These are phyloP conservation scores for Aspergillus indologenus DNA, from an alignment of 495 filamentous ascomycete species.

Conservation along the genomic window DNA sequence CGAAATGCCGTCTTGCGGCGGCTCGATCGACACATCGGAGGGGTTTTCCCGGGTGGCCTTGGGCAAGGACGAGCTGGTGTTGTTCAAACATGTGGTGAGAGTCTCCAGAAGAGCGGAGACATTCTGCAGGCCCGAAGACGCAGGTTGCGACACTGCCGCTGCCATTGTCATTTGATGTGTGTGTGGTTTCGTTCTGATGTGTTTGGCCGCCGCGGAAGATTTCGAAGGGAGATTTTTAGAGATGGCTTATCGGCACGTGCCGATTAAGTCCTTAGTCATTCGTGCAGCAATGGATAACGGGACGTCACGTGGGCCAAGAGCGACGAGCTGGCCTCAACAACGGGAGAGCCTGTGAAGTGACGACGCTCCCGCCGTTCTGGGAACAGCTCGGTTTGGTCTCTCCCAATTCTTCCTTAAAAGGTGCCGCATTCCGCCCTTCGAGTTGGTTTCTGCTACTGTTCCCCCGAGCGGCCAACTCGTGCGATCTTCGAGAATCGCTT, in stretches of 20 bases:
- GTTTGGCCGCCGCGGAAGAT: background rate
- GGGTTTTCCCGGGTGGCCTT: conserved; percentile 37
- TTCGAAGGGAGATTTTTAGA: conserved; percentile 29
- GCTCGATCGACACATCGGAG: conserved; percentile 48
- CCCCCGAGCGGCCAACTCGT: conserved; percentile 6
- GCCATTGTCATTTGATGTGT: conserved; percentile 23
- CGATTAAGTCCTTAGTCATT: conserved; percentile 4
- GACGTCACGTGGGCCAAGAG: conserved; percentile 21
- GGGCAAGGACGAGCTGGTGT: conserved; percentile 59
- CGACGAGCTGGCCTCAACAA: conserved; percentile 21
- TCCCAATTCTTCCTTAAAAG: conserved; percentile 1
- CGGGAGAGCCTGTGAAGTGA: background rate
- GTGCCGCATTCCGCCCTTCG: background rate
- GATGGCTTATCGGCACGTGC: conserved; percentile 41
- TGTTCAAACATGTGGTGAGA: conserved; percentile 59
- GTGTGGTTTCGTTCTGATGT: conserved; percentile 6
- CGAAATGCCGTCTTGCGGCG: conserved; percentile 83
- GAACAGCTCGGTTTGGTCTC: background rate
- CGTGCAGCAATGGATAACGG: too few species aligned
- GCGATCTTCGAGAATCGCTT: conserved; percentile 9
- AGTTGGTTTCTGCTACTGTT: background rate
- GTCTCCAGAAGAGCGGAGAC: conserved; percentile 59
- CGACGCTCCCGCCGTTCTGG: background rate
- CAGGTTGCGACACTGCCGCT: conserved; percentile 21
- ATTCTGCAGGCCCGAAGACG: conserved; percentile 24